phyloP scores from a whole-genome alignment of 306 rosid species.

The Glycine latifolia region DNA sequence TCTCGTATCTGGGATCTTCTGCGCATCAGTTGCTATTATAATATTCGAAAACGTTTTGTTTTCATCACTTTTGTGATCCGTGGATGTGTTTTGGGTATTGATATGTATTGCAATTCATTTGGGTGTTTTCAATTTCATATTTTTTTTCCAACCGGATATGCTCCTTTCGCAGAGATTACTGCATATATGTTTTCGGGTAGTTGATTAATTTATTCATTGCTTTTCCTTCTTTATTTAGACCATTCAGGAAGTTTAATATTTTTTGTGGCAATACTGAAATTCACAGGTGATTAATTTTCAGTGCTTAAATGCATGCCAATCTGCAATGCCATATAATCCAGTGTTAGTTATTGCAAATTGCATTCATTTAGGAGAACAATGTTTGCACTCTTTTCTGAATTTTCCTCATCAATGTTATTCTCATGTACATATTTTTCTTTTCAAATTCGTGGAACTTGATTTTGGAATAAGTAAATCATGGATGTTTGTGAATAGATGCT shows the following conservation, averaged over 20 bases:
- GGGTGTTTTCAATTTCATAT: constrained; percentile 39
- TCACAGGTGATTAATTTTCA: constrained; percentile 39
- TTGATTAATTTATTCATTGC: constrained; percentile 41
- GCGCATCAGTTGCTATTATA: constrained; percentile 40
- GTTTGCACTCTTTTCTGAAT: constrained; percentile 49
- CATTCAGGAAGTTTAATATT: constrained; percentile 39
- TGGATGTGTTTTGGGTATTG: constrained; percentile 48
- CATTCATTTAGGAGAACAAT: constrained; percentile 42
- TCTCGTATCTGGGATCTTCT: constrained; percentile 57
- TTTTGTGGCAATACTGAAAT: constrained; percentile 45
- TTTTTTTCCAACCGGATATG: constrained; percentile 32
- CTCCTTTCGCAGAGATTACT: constrained; percentile 48
- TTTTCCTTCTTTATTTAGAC: constrained; percentile 31
- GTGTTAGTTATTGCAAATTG: constrained; percentile 46
- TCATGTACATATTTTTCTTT: constrained; percentile 16
- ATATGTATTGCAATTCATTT: constrained; percentile 47
- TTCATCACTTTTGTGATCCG: constrained; percentile 53
- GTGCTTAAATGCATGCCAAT: constrained; percentile 40
- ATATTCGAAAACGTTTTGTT: constrained; percentile 18
- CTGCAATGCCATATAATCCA: constrained; percentile 45
- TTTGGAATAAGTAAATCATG: constrained; percentile 40
- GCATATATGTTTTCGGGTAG: constrained; percentile 52
- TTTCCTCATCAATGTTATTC: constrained; percentile 28
- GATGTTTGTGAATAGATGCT: constrained; percentile 34
- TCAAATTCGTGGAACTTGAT: constrained; percentile 33